Conservation (phyloP, 768 basidiomycete genomes). For the Termitomyces sp. region DNA sequence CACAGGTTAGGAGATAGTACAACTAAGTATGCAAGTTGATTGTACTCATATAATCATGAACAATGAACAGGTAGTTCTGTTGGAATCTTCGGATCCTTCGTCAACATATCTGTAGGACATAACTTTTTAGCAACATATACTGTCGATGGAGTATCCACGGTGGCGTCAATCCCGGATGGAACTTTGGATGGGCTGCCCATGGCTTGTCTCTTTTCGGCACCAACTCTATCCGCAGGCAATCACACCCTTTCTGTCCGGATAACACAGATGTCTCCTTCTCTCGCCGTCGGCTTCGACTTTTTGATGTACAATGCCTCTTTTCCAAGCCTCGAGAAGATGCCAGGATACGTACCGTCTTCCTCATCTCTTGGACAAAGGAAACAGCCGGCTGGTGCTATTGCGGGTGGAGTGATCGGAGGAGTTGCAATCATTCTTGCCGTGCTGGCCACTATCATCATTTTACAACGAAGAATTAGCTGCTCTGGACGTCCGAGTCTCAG, state of each 20-base stretch:
- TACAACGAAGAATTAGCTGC: background rate
- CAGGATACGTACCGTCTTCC: constrained; percentile 6
- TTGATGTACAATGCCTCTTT: constrained; percentile 32
- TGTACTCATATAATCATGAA: background rate
- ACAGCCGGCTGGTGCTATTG: constrained; percentile 5
- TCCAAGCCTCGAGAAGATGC: constrained; percentile 16
- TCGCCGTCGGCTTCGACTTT: constrained; percentile 33
- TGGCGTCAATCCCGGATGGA: constrained; percentile 18
- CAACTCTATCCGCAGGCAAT: constrained; percentile 25
- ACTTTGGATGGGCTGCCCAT: constrained; percentile 26
- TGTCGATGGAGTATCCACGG: constrained; percentile 27
- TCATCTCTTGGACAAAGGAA: background rate
- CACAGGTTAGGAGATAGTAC: constrained; percentile 20
- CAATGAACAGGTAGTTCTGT: constrained; percentile 30
- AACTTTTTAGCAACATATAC: constrained; percentile 30
- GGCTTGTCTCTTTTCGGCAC: constrained; percentile 26
- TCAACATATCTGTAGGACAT: constrained; percentile 20
- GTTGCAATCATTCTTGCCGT: background rate
- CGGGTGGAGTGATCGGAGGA: constrained; percentile 15
- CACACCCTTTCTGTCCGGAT: constrained; percentile 33
- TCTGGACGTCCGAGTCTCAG: background rate
- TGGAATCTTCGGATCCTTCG: constrained; percentile 28
- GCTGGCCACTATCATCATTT: background rate
- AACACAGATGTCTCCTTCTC: constrained; percentile 24
- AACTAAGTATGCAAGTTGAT: background rate